Evolutionary conservation across 805 yeast genomes (phyloP), one percentile per base, ranked within the genome.

Genomic region (Clavispora carvajalis): DNA sequence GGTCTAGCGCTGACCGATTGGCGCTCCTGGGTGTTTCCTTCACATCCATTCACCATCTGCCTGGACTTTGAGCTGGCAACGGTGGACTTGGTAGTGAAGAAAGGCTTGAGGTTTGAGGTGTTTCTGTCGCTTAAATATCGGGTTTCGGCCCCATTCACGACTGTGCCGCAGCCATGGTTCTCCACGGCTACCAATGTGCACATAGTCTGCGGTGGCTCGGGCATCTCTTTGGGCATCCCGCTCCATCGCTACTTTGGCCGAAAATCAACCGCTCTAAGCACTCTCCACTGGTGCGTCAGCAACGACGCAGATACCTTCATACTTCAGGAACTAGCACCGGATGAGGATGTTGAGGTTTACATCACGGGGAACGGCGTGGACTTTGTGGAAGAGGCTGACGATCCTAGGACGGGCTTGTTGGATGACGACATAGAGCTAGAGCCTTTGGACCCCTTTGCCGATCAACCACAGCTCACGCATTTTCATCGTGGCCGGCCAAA

Each of bases 171-270:
- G 10, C 61, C 65, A 15, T 73, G 77, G 44, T 71, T 76, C 45
- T 58, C 62, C 29, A 67, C 76, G 0, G 80, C 76, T 0, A 72
- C 71, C 24, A 71, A 74, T 29, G 73, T 79, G 1, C 55, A 66
- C 12, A 68, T 83, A 15, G 66, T 83, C 1, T 76, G 82, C 46
- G 91, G 90, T 11, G 93, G 93, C 0, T 76, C 87, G 2, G 90
- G 91, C 1, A 73, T 84, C 9, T 79, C 89, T 0, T 74, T 74
- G 39, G 84, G 82, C 3, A 45, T 80, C 8, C 80, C 85, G 0
- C 31, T 80, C 1, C 73, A 67, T 51, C 67, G 68, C 35, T 61
- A 70, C 41, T 62, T 77, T 36, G 53, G 52, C 15, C 8, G 48
- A 41, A 13, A 45, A 34, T 21, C 51, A 9, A 19, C 40, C 7